These are phyloP conservation scores for Pleurotus tuber-regium DNA, from an alignment of 768 basidiomycete genomes.

Conservation along the genomic window DNA sequence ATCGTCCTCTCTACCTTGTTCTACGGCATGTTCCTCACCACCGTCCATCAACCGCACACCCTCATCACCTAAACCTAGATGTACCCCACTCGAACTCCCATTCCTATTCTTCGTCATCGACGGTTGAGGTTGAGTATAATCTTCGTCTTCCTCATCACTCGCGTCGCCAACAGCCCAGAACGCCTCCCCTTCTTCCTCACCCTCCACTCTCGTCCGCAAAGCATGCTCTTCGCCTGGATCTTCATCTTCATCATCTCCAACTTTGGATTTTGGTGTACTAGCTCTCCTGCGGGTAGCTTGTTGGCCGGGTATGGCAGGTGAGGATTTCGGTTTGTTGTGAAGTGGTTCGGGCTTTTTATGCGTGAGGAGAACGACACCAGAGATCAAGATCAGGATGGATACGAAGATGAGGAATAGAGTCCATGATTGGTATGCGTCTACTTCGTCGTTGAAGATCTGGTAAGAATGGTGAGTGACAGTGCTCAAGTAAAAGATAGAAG, in stretches of 20 bases:
- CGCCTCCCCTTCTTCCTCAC: constrained; percentile 33
- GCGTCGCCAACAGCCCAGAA: constrained; percentile 75
- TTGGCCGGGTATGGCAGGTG: constrained; percentile 29
- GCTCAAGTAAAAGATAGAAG: neutral
- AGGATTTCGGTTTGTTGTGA: constrained; percentile 26
- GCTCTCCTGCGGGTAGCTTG: constrained; percentile 14
- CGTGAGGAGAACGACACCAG: constrained; percentile 90
- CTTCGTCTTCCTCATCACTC: constrained; percentile 68
- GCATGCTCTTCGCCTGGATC: constrained; percentile 28
- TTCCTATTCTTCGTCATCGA: constrained; percentile 25
- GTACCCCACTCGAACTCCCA: constrained; percentile 12
- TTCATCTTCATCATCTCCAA: constrained; percentile 17
- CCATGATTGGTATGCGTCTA: constrained; percentile 86
- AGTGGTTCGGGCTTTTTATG: constrained; percentile 82
- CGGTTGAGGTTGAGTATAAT: constrained; percentile 41
- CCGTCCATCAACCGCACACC: constrained; percentile 39
- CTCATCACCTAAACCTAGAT: constrained; percentile 37
- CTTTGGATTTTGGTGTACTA: constrained; percentile 10
- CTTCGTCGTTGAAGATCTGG: constrained; percentile 79
- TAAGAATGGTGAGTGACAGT: neutral
- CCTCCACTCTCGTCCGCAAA: constrained; percentile 39
- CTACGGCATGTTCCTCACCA: constrained; percentile 32
- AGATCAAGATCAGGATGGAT: constrained; percentile 84
- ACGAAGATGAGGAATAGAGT: constrained; percentile 83
- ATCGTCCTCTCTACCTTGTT: constrained; percentile 19